These are phyloP conservation scores for Gaultheria prostrata DNA, from an alignment of 148 eudicot species.

Conservation along the genomic window DNA sequence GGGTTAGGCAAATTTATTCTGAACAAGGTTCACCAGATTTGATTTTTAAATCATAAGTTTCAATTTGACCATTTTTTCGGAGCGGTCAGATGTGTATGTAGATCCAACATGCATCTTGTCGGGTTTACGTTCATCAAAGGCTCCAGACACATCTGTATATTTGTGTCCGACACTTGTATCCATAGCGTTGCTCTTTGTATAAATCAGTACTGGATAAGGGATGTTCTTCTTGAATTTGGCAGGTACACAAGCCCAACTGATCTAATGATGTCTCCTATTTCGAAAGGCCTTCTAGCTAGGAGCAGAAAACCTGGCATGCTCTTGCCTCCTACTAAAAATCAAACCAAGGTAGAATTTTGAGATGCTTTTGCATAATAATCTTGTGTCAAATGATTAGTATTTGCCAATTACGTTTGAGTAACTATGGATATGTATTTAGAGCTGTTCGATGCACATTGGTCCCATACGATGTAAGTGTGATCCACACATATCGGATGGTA, in stretches of 20 bases:
- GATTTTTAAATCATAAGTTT: neutral
- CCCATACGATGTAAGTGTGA: neutral
- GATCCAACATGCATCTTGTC: no score
- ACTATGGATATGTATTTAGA: neutral
- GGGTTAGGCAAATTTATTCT: neutral
- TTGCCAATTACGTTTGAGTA: neutral
- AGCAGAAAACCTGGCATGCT: conserved; percentile 38
- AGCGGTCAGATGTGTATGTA: no score
- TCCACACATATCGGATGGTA: neutral
- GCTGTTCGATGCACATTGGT: neutral
- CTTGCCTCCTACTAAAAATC: conserved; percentile 53
- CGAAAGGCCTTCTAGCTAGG: conserved; percentile 45
- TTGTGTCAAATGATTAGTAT: neutral
- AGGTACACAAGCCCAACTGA: conserved; percentile 57
- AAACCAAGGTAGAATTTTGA: conserved; percentile 42
- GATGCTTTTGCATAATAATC: neutral
- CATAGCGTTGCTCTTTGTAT: neutral
- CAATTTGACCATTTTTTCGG: neutral
- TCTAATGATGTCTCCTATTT: conserved; percentile 44
- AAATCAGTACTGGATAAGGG: no score
- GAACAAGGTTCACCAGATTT: neutral
- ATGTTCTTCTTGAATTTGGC: neutral
- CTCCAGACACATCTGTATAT: no score
- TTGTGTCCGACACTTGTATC: no score
- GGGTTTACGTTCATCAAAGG: no score